Percentiles rank a stretch among this genome's conserved stretches.
Evolutionary conservation across 176 grass and related monocot species (phyloP).

Genomic region (Zizania latifolia): DNA sequence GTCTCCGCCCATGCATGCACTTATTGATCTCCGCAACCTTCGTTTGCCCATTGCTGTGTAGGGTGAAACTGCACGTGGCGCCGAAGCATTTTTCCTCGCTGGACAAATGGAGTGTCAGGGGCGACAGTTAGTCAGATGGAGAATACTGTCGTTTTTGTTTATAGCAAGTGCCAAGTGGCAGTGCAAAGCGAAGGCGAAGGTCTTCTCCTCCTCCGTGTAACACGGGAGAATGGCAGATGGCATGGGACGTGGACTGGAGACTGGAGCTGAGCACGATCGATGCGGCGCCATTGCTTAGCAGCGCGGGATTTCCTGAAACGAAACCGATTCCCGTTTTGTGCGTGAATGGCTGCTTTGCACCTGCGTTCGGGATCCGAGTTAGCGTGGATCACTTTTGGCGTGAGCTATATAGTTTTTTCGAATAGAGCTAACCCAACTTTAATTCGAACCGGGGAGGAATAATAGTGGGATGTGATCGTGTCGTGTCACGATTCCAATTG

Average conservation of each 20-base stretch:
- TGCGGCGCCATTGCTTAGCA: not conserved
- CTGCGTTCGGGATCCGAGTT: not conserved
- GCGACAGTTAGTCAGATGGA: too few relatives aligned
- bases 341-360: not conserved
- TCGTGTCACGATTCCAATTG: not conserved
- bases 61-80: slow-evolving; percentile 17
- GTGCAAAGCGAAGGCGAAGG: not conserved
- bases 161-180: not conserved
- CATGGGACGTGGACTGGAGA: not conserved
- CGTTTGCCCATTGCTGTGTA: too few relatives aligned
- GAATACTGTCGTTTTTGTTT: not conserved
- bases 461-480: not conserved
- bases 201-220: not conserved
- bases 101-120: slow-evolving; percentile 28
- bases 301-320: not conserved
- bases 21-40: too few relatives aligned
- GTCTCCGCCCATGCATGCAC: too few relatives aligned
- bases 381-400: not conserved
- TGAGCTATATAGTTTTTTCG: not conserved
- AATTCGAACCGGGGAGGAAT: not conserved
- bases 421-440: slow-evolving; percentile 9
- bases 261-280: not conserved
- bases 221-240: slow-evolving; percentile 3
- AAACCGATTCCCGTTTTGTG: not conserved
- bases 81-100: slow-evolving; percentile 6